Evolutionary conservation across 2,329 filamentous ascomycete genomes (phyloP).

Genomic region (Cercospora janseana): DNA sequence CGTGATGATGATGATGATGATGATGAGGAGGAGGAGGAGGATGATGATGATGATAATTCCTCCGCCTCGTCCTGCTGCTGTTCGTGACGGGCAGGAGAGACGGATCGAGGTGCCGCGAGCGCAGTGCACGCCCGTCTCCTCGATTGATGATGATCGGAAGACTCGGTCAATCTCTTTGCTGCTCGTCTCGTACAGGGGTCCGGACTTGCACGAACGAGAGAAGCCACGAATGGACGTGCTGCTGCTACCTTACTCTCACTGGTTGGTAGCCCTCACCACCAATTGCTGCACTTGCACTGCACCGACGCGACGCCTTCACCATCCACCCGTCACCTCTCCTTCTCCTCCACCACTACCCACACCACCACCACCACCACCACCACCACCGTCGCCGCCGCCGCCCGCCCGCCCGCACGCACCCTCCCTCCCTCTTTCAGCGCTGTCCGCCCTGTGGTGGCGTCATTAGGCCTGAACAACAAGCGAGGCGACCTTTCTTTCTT

Average conservation of each 20-base stretch:
- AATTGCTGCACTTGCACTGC: constrained; percentile 2
- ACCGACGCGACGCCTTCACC: neutral
- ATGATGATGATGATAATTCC: no score
- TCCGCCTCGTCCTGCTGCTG: neutral
- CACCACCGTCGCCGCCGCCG: neutral
- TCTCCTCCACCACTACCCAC: neutral
- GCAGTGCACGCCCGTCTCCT: neutral
- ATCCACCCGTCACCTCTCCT: neutral
- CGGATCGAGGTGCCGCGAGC: no score
- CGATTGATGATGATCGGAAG: constrained; percentile 5
- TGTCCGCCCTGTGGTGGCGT: neutral
- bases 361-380: neutral
- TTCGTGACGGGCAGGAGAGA: neutral
- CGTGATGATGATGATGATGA: no score
- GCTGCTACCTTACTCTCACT: no score
- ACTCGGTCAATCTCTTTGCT: constrained; percentile 9
- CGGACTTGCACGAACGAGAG: neutral
- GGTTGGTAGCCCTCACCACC: constrained; percentile 4
- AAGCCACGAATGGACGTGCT: no score
- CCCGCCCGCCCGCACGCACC: no score
- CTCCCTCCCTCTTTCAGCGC: constrained; percentile 1
- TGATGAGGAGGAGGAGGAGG: no score
- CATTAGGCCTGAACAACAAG: neutral
- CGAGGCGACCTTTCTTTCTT: no score
- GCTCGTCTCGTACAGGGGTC: constrained; percentile 10